Evolutionary conservation across 1,284 basidiomycete genomes (phyloP).

Genomic region (Apiotrichum sp.): DNA sequence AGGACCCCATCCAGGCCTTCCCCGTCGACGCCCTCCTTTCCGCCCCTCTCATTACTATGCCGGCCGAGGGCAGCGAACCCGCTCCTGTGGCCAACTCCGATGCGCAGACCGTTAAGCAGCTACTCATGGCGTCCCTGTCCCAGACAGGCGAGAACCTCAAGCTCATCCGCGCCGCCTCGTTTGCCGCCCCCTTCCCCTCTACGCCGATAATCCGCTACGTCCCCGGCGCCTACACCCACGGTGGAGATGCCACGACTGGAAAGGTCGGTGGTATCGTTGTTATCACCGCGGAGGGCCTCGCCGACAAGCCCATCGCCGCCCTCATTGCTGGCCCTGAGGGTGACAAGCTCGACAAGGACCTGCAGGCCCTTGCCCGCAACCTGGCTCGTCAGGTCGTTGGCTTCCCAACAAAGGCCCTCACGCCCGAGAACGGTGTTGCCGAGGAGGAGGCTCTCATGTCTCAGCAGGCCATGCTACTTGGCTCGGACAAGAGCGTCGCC

Average conservation of each 20-base stretch:
- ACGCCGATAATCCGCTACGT: conserved; percentile 54
- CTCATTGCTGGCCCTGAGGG: conserved; percentile 40
- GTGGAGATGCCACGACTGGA: conserved; percentile 56
- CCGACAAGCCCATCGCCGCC: conserved; percentile 31
- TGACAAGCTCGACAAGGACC: conserved; percentile 50
- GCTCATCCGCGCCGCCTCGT: conserved; percentile 64
- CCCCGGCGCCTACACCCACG: conserved; percentile 75
- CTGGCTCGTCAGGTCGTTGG: conserved; percentile 81
- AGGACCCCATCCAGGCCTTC: conserved; percentile 39
- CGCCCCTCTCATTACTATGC: conserved; percentile 61
- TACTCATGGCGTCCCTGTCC: conserved; percentile 72
- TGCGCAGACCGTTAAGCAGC: conserved; percentile 58
- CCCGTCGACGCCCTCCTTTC: conserved; percentile 57
- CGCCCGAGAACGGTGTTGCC: conserved; percentile 32
- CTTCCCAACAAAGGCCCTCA: conserved; percentile 66
- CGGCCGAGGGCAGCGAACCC: conserved; percentile 14
- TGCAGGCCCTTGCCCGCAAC: conserved; percentile 65
- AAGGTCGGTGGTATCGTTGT: conserved; percentile 66
- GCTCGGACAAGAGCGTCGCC: conserved; percentile 56
- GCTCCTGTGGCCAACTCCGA: conserved; percentile 21
- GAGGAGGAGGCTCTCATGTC: conserved; percentile 61
- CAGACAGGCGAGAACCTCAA: conserved; percentile 87
- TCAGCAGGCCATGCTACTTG: conserved; percentile 72
- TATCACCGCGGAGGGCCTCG: conserved; percentile 52
- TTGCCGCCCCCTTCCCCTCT: conserved; percentile 58